Evolutionary conservation across 345 rosid genomes (phyloP).

Genomic region (Adansonia digitata): DNA sequence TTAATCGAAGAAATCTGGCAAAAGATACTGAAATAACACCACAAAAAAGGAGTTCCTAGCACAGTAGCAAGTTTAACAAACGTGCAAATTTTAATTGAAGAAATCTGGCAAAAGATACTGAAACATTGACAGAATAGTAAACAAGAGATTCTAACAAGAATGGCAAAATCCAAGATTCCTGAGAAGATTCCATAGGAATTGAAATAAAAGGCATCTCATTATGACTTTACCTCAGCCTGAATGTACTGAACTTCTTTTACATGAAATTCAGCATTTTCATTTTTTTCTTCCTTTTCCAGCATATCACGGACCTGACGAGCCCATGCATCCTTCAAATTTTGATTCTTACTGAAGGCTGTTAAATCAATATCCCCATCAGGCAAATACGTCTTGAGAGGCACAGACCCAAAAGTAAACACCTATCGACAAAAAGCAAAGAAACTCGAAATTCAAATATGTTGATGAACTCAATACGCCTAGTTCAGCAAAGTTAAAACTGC

Average conservation of each 20-base stretch:
- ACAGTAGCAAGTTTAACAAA: not conserved
- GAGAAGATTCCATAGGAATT: not conserved
- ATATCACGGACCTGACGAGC: conserved; percentile 90
- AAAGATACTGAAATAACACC: not conserved
- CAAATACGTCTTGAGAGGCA: conserved; percentile 91
- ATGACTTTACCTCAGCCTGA: conserved; percentile 58
- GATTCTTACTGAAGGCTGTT: conserved; percentile 69
- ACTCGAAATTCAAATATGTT: not conserved
- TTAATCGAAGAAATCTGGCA: not conserved
- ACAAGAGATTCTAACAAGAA: not conserved
- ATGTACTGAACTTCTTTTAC: conserved; percentile 98
- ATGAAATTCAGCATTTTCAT: conserved; percentile 74
- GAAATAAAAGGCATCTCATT: not conserved
- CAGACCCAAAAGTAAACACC: conserved; percentile 97
- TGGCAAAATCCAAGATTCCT: not conserved
- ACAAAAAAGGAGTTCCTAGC: not conserved
- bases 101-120: not conserved
- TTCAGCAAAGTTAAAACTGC: not conserved
- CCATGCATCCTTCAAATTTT: conserved; percentile 74
- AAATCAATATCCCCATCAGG: conserved; percentile 99
- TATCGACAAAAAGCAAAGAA: conserved; percentile 16
- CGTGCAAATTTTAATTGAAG: not conserved
- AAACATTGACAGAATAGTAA: not conserved
- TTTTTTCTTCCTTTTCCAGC: conserved; percentile 87
- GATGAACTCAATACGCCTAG: not conserved